Percentiles rank a stretch among this genome's conserved stretches.
These are phyloP conservation scores for Crithidia sp. DNA, from an alignment of 208 protist genomes.

Conservation along the genomic window DNA sequence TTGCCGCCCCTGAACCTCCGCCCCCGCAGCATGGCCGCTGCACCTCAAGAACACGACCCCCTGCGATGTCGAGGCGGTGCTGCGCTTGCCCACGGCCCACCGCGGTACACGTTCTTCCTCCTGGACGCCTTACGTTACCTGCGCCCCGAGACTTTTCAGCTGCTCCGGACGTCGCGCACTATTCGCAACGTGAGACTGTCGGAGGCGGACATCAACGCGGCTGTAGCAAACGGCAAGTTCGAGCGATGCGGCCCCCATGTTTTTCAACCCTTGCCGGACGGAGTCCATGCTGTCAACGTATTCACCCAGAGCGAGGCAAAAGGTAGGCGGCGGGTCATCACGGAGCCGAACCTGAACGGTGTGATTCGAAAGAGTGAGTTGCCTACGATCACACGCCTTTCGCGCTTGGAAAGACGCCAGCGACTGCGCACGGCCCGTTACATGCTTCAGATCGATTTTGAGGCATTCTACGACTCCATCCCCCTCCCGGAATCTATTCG, in stretches of 20 bases:
- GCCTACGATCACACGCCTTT: background rate
- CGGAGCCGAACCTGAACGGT: background rate
- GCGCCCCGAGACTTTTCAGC: background rate
- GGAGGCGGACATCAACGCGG: background rate
- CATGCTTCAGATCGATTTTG: background rate
- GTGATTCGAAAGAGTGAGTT: background rate
- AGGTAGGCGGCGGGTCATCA: background rate
- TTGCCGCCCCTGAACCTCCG: background rate
- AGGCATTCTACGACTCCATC: background rate
- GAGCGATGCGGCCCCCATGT: background rate
- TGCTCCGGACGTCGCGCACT: conserved; percentile 1
- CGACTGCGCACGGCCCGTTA: background rate
- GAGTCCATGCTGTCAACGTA: conserved; percentile 2
- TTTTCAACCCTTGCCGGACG: background rate
- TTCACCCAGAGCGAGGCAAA: background rate
- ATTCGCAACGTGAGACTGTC: background rate
- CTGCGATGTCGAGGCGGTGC: background rate
- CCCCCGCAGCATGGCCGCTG: background rate
- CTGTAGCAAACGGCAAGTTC: background rate
- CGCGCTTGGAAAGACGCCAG: background rate
- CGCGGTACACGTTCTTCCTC: background rate
- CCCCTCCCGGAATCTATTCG: background rate
- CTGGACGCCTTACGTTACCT: background rate
- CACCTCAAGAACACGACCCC: conserved; percentile 12
- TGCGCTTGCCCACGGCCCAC: background rate